Conservation (phyloP, 2,329 filamentous ascomycete species). For the Fusarium hainanense region DNA sequence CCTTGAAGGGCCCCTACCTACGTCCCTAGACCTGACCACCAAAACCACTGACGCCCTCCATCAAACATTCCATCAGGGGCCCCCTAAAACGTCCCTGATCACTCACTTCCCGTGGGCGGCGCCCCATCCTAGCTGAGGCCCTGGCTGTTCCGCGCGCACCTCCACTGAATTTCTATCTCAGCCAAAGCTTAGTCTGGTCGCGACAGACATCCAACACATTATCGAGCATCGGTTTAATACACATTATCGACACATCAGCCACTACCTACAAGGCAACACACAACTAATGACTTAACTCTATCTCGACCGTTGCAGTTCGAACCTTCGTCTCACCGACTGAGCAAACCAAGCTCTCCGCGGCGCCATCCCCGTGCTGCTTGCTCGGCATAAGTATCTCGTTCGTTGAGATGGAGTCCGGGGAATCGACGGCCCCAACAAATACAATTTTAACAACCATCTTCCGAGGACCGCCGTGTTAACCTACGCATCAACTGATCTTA, state of each 20-base stretch:
- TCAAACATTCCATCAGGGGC: conserved; percentile 15
- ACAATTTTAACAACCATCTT: conserved; percentile 34
- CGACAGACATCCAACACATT: conserved; percentile 35
- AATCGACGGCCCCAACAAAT: conserved; percentile 40
- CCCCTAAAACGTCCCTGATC: conserved; percentile 24
- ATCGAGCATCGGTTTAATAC: conserved; percentile 29
- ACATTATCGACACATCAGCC: conserved; percentile 14
- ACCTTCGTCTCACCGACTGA: conserved; percentile 8
- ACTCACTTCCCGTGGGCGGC: conserved; percentile 6
- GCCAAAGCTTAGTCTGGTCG: conserved; percentile 34
- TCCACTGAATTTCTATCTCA: conserved; percentile 44
- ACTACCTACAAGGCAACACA: conserved; percentile 9
- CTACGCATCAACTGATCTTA: conserved; percentile 2
- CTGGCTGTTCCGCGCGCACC: conserved; percentile 42
- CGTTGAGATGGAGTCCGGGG: conserved; percentile 56
- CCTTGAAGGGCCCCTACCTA: conserved; percentile 12
- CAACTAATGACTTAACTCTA: conserved; percentile 27
- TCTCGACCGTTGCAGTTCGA: neutral
- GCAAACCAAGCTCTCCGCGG: conserved; percentile 33
- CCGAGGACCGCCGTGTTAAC: conserved; percentile 29
- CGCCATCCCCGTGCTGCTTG: conserved; percentile 38
- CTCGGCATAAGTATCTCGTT: conserved; percentile 42
- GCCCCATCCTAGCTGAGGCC: conserved; percentile 38
- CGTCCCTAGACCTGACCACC: conserved; percentile 10
- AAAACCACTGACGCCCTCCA: conserved; percentile 32